phyloP scores from a whole-genome alignment of 1,139 yeast species.

The Lodderomyces oxycetoniae region DNA sequence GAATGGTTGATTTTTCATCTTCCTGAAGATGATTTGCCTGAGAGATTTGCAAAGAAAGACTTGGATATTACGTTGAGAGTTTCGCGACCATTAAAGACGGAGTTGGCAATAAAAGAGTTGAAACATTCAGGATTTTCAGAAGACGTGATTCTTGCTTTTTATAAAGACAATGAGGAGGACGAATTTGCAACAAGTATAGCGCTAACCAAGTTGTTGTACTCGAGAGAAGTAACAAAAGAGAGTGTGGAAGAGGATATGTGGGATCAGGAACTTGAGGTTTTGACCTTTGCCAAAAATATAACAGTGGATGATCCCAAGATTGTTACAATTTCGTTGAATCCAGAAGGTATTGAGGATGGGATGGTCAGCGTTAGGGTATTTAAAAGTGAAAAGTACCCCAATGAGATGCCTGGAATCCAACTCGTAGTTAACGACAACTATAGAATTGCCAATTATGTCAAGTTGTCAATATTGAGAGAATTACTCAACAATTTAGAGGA shows the following conservation, averaged over 20 bases:
- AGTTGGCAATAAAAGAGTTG: constrained; percentile 48
- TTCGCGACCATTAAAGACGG: constrained; percentile 38
- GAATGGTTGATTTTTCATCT: constrained; percentile 86
- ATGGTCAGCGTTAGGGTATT: constrained; percentile 48
- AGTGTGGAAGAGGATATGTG: constrained; percentile 43
- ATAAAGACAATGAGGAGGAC: constrained; percentile 39
- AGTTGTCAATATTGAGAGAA: constrained; percentile 55
- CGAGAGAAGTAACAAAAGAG: constrained; percentile 5
- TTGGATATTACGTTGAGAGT: constrained; percentile 46
- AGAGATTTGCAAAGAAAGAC: constrained; percentile 44
- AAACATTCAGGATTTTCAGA: constrained; percentile 65
- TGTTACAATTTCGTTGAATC: constrained; percentile 27
- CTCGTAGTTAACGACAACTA: constrained; percentile 45
- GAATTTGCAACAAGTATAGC: constrained; percentile 51
- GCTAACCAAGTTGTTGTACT: constrained; percentile 40
- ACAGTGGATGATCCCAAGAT: constrained; percentile 18
- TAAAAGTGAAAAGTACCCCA: constrained; percentile 53
- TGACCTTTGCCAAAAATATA: constrained; percentile 47
- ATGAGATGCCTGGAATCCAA: constrained; percentile 57
- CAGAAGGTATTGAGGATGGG: constrained; percentile 24
- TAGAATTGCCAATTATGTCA: constrained; percentile 69
- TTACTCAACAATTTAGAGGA: constrained; percentile 56
- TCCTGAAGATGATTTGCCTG: constrained; percentile 91
- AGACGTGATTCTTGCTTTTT: constrained; percentile 52
- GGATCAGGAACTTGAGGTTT: constrained; percentile 74